These are phyloP conservation scores for Cardamine resedifolia DNA, from an alignment of 345 rosid species.

Conservation along the genomic window DNA sequence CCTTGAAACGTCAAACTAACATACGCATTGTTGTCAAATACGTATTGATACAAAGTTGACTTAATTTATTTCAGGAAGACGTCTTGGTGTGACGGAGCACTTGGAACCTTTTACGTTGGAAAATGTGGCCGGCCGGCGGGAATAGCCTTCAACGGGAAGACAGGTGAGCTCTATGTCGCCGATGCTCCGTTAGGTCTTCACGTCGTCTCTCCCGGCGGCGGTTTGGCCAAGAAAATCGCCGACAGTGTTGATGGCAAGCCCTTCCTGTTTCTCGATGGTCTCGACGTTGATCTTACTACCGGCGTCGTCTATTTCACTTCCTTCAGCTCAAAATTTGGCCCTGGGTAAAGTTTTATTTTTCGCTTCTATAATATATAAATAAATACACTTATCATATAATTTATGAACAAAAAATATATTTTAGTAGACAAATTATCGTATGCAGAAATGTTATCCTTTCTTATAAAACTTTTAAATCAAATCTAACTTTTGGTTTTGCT, in stretches of 20 bases:
- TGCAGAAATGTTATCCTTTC: neutral
- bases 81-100: conserved; percentile 31
- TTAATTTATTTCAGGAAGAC: neutral
- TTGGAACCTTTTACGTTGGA: conserved; percentile 16
- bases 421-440: neutral
- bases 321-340: conserved; percentile 37
- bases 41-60: neutral
- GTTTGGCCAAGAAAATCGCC: conserved; percentile 39
- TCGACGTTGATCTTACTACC: conserved; percentile 43
- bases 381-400: neutral
- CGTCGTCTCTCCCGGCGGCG: conserved; percentile 40
- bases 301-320: conserved; percentile 47
- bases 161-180: conserved; percentile 43
- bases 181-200: conserved; percentile 52
- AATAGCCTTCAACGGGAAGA: conserved; percentile 30
- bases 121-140: conserved; percentile 51
- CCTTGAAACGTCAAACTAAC: neutral
- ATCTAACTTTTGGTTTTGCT: neutral
- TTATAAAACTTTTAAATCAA: neutral
- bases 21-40: neutral
- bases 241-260: conserved; percentile 35
- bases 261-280: conserved; percentile 40
- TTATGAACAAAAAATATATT: neutral
- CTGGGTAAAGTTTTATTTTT: conserved; percentile 11
- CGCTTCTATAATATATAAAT: neutral